Evolutionary conservation across 2,329 filamentous ascomycete genomes (phyloP).

Genomic region (Tolypocladium inflatum): DNA sequence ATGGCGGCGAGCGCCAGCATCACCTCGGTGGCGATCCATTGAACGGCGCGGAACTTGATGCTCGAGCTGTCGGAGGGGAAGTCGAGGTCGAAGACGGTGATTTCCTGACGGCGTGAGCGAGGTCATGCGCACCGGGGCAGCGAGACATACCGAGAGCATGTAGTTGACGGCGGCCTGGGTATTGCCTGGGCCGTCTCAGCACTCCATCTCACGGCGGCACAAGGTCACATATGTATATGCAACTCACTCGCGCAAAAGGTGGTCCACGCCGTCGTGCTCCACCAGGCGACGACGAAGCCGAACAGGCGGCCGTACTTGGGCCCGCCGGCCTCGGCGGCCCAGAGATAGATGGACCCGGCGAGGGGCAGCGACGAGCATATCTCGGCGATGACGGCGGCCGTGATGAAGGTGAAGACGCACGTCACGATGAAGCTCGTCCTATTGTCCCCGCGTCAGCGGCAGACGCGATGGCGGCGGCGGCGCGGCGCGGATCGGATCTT

Average conservation of each 20-base stretch:
- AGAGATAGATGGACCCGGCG: conserved; percentile 50
- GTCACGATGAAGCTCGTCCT: conserved; percentile 53
- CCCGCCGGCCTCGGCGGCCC: conserved; percentile 51
- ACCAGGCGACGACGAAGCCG: conserved; percentile 55
- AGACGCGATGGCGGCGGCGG: too few species aligned
- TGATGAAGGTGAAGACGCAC: conserved; percentile 51
- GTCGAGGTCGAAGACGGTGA: conserved; percentile 45
- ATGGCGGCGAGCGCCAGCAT: conserved; percentile 39
- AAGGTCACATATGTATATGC: too few species aligned
- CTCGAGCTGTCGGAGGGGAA: conserved; percentile 42
- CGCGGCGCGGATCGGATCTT: not conserved
- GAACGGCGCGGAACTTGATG: conserved; percentile 49
- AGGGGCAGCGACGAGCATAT: conserved; percentile 50
- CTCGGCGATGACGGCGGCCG: conserved; percentile 50
- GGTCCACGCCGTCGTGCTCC: conserved; percentile 54
- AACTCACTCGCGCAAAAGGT: conserved; percentile 41
- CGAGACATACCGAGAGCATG: not conserved
- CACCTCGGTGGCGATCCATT: conserved; percentile 49
- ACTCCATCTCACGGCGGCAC: not conserved
- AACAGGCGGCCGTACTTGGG: conserved; percentile 44
- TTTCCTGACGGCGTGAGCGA: conserved; percentile 28
- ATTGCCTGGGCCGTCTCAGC: not conserved
- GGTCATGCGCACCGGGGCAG: too few species aligned
- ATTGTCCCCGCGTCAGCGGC: not conserved
- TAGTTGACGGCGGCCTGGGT: not conserved